These are phyloP conservation scores for Aristolochia contorta DNA, from an alignment of 164 flowering plant genomes.

Conservation along the genomic window DNA sequence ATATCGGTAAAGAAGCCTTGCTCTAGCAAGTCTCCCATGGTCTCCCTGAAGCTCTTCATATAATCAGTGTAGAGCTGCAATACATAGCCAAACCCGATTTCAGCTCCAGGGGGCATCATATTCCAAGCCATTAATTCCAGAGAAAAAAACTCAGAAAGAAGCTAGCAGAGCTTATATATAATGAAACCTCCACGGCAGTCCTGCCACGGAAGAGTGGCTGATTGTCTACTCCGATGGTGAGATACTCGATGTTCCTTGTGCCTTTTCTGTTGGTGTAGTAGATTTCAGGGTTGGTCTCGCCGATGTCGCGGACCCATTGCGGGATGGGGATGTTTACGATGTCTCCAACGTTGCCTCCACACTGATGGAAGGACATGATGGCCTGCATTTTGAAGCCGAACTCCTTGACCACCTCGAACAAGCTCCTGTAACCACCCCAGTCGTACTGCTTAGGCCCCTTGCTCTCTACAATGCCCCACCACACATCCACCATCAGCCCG, in stretches of 20 bases:
- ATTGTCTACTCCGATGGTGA: constrained; percentile 58
- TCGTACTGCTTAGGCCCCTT: constrained; percentile 61
- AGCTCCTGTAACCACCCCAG: constrained; percentile 61
- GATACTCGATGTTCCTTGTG: constrained; percentile 53
- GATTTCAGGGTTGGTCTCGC: constrained; percentile 61
- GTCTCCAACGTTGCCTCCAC: constrained; percentile 85
- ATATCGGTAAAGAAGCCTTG: constrained; percentile 50
- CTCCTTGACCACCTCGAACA: constrained; percentile 44
- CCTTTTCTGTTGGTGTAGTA: constrained; percentile 66
- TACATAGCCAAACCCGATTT: not conserved
- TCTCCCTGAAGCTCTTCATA: constrained; percentile 84
- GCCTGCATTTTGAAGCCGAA: constrained; percentile 63
- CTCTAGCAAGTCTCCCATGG: constrained; percentile 61
- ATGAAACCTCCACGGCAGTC: constrained; percentile 55
- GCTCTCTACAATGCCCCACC: constrained; percentile 85
- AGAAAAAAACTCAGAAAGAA: not conserved
- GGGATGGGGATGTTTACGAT: constrained; percentile 60
- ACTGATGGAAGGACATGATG: constrained; percentile 85
- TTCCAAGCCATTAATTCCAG: no score
- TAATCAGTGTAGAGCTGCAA: constrained; percentile 65
- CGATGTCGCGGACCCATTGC: constrained; percentile 55
- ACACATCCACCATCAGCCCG: constrained; percentile 89
- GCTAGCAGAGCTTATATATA: not conserved
- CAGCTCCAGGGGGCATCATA: no score
- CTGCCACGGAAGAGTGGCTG: constrained; percentile 55